Evolutionary conservation across 148 eudicot species (phyloP).

Genomic region (Fagopyrum homotropicum): DNA sequence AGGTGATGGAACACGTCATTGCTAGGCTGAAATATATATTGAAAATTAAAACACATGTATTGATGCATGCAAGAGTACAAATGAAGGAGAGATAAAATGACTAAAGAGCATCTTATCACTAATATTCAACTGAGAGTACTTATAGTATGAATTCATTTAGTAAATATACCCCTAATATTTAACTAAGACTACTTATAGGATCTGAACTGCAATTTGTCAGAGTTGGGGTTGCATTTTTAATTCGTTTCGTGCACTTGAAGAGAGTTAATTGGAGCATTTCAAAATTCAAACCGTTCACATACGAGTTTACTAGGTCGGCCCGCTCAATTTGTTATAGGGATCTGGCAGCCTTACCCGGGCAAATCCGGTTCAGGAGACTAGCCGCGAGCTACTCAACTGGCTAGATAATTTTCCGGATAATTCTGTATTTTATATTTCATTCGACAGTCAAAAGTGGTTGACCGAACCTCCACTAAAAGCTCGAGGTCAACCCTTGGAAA

Average conservation of each 20-base stretch:
- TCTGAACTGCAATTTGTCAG: conserved; percentile 11
- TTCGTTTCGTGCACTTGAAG: conserved; percentile 43
- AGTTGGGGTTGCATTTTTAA: conserved; percentile 50
- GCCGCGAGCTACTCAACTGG: background rate
- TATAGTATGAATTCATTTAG: no score
- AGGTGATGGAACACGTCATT: no score
- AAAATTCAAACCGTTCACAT: conserved; percentile 22
- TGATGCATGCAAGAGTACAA: no score
- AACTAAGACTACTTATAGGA: no score
- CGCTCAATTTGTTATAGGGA: conserved; percentile 25
- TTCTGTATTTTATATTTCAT: conserved; percentile 5
- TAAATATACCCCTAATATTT: no score
- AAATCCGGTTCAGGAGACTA: conserved; percentile 3
- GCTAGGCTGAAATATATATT: no score
- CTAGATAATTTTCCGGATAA: background rate
- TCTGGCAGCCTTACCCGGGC: conserved; percentile 11
- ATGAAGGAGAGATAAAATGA: no score
- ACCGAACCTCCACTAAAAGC: background rate
- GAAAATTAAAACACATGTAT: no score
- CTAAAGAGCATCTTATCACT: no score
- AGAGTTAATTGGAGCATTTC: conserved; percentile 28
- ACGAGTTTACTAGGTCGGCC: conserved; percentile 44
- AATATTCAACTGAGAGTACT: no score
- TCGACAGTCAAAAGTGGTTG: background rate
- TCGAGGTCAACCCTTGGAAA: background rate